A percentile compares a stretch with the other conserved stretches of the same genome.
phyloP scores from a whole-genome alignment of 495 filamentous ascomycete species.

The Tuber umbilicatum region DNA sequence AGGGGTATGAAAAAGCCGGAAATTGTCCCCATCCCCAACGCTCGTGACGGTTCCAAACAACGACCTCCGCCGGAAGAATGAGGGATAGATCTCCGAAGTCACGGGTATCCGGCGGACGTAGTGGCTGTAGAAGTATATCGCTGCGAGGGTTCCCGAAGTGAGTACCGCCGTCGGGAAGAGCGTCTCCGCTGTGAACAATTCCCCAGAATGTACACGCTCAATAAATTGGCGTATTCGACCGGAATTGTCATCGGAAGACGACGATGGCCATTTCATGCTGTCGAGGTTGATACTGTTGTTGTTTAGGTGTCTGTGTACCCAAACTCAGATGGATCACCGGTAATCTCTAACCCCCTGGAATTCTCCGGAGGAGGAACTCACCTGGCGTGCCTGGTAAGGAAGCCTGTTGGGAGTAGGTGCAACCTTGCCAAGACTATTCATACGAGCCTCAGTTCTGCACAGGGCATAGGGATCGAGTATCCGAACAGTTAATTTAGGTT shows the following conservation, averaged over 20 bases:
- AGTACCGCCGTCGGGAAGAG: slow-evolving; percentile 64
- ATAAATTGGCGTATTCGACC: background rate
- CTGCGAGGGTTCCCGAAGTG: slow-evolving; percentile 57
- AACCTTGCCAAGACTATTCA: background rate
- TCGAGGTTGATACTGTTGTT: slow-evolving; percentile 25
- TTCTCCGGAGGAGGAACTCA: background rate
- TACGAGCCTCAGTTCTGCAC: background rate
- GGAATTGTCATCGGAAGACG: slow-evolving; percentile 34
- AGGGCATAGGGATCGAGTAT: too few relatives aligned
- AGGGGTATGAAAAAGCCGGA: slow-evolving; percentile 87
- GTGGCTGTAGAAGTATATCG: slow-evolving; percentile 58
- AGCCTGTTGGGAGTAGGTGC: background rate
- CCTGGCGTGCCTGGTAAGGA: background rate
- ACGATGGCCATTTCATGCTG: slow-evolving; percentile 53
- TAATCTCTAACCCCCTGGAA: background rate
- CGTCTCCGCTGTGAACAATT: slow-evolving; percentile 40
- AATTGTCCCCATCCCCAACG: slow-evolving; percentile 93
- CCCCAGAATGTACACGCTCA: background rate
- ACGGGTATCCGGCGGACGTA: slow-evolving; percentile 78
- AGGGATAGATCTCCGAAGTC: slow-evolving; percentile 61
- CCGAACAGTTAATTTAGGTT: too few relatives aligned
- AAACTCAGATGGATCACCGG: background rate
- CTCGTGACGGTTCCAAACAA: slow-evolving; percentile 81
- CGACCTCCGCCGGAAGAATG: slow-evolving; percentile 61
- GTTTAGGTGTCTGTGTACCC: background rate